Percentiles rank a stretch among this genome's conserved stretches.
Evolutionary conservation across 805 yeast genomes (phyloP).

Genomic region (Candida pseudofarinosa): DNA sequence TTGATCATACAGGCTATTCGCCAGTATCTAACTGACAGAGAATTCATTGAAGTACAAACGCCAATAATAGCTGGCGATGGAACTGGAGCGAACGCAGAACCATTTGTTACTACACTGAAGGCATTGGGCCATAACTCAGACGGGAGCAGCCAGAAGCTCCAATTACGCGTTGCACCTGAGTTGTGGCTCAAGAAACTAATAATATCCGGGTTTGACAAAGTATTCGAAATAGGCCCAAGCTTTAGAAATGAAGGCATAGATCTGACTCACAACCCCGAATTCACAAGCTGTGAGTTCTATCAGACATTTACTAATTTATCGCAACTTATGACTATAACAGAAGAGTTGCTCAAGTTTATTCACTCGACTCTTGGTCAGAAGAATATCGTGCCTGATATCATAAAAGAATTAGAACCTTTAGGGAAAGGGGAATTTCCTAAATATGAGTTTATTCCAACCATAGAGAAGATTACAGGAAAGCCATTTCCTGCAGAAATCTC

Average conservation of each 20-base stretch:
- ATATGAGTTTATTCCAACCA: constrained; percentile 63
- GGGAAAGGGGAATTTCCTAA: constrained; percentile 16
- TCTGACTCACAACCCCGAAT: constrained; percentile 91
- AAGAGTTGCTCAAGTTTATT: constrained; percentile 47
- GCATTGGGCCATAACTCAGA: constrained; percentile 22
- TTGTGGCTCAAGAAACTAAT: constrained; percentile 84
- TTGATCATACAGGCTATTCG: constrained; percentile 55
- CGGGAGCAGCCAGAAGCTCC: constrained; percentile 35
- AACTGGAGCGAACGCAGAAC: constrained; percentile 92
- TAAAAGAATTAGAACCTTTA: constrained; percentile 13
- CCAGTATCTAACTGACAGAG: constrained; percentile 46
- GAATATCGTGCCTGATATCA: constrained; percentile 12
- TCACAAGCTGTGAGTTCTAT: constrained; percentile 86
- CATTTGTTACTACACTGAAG: constrained; percentile 57
- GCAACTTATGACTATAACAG: constrained; percentile 63
- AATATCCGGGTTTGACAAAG: constrained; percentile 79
- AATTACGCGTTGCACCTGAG: constrained; percentile 89
- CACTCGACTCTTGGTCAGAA: constrained; percentile 17
- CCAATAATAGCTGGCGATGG: constrained; percentile 73
- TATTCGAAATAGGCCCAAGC: constrained; percentile 80
- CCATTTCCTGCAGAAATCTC: constrained; percentile 44
- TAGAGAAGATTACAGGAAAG: constrained; percentile 52
- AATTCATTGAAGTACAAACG: constrained; percentile 81
- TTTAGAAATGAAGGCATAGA: constrained; percentile 95
- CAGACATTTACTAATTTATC: constrained; percentile 64